These are phyloP conservation scores for Annulohypoxylon nitens DNA, from an alignment of 495 filamentous ascomycete genomes.

Conservation along the genomic window DNA sequence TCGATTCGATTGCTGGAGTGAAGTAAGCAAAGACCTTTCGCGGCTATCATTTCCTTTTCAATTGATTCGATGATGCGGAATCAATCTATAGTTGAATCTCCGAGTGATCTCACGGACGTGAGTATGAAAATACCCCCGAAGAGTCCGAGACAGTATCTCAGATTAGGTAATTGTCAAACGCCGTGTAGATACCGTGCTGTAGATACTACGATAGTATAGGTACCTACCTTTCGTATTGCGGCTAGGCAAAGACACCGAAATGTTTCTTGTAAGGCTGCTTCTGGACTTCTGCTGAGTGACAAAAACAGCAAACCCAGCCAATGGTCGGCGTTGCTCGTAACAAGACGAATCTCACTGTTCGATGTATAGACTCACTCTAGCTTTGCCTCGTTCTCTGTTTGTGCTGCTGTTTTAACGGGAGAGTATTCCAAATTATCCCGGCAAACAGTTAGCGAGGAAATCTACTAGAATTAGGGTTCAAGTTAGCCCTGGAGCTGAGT, in stretches of 20 bases:
- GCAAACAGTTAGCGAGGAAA: not conserved
- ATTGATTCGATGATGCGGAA: too few relatives aligned
- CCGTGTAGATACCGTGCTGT: not conserved
- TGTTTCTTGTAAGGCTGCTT: not conserved
- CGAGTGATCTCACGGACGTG: too few relatives aligned
- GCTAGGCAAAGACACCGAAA: too few relatives aligned
- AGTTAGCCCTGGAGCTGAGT: not conserved
- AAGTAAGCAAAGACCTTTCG: too few relatives aligned
- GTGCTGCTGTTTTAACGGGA: not conserved
- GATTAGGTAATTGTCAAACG: too few relatives aligned
- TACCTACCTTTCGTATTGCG: too few relatives aligned
- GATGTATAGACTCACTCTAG: not conserved
- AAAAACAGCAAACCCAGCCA: not conserved
- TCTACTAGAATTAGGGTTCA: not conserved
- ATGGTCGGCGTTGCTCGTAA: not conserved
- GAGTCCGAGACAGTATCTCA: too few relatives aligned
- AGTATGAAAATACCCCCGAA: too few relatives aligned
- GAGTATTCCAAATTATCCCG: not conserved
- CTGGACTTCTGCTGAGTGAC: not conserved
- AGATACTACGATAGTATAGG: not conserved
- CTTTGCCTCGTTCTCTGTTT: not conserved
- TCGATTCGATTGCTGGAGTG: too few relatives aligned
- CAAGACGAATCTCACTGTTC: not conserved
- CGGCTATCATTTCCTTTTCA: too few relatives aligned
- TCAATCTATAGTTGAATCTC: too few relatives aligned